These are phyloP conservation scores for Neofusicoccum cordaticola DNA, from an alignment of 2,329 filamentous ascomycete species.

Conservation along the genomic window DNA sequence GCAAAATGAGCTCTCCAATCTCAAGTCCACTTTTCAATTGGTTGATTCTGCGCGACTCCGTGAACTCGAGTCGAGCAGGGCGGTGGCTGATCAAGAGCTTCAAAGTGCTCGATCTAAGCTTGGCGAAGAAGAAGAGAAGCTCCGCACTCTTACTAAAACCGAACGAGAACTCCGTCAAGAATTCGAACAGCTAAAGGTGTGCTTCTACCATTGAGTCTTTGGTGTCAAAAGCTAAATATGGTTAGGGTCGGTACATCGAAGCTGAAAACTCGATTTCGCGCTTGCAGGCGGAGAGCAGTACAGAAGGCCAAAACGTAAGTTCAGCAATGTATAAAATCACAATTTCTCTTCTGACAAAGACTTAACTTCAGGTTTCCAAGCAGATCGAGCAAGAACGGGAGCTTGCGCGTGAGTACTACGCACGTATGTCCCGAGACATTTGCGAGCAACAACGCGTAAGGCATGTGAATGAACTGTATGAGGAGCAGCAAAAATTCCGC, in stretches of 20 bases:
- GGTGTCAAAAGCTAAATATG: neutral
- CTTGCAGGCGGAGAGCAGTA: neutral
- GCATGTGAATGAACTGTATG: neutral
- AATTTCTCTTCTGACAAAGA: too few relatives aligned
- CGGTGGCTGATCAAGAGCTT: neutral
- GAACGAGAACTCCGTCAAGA: neutral
- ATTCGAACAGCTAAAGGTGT: neutral
- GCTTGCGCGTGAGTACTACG: neutral
- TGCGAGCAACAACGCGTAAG: neutral
- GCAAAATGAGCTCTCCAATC: neutral
- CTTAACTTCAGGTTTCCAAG: neutral
- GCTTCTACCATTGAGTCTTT: neutral
- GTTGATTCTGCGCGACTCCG: neutral
- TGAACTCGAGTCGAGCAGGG: neutral
- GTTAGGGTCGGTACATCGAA: neutral
- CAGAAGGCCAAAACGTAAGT: neutral
- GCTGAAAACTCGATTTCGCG: neutral
- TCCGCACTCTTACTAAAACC: neutral
- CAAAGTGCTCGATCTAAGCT: neutral
- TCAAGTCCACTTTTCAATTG: neutral
- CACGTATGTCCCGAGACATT: neutral
- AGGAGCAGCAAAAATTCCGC: neutral
- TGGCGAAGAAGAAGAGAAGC: neutral
- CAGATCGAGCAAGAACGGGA: neutral
- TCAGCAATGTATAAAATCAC: too few relatives aligned